Percentiles rank a stretch among this genome's conserved stretches.
Evolutionary conservation across 2,329 filamentous ascomycete genomes (phyloP).

Genomic region (Ophiostoma perfectum): DNA sequence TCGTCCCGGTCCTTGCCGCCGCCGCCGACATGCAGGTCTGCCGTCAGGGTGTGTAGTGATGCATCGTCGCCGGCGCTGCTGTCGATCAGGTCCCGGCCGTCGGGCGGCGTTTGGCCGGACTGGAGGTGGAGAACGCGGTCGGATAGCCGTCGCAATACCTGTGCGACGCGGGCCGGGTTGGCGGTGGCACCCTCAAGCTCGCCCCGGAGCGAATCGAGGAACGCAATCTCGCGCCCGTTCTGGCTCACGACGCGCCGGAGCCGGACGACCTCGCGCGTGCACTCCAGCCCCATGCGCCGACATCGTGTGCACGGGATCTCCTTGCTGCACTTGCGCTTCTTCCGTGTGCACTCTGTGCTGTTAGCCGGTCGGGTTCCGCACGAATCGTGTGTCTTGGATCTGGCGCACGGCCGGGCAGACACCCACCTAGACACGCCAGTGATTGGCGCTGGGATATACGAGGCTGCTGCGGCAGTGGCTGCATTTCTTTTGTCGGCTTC

Average conservation of each 20-base stretch:
- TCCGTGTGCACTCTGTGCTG: constrained; percentile 26
- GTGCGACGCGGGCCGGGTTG: constrained; percentile 4
- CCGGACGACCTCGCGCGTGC: constrained; percentile 26
- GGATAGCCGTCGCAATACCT: constrained; percentile 21
- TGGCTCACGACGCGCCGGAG: constrained; percentile 26
- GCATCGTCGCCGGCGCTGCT: neutral
- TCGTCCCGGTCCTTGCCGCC: constrained; percentile 1
- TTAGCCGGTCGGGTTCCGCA: neutral
- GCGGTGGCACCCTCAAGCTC: constrained; percentile 21
- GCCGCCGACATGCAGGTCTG: constrained; percentile 6
- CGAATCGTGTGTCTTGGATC: no score
- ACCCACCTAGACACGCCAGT: constrained; percentile 14
- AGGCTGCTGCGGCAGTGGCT: neutral
- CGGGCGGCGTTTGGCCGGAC: constrained; percentile 18
- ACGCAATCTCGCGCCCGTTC: constrained; percentile 26
- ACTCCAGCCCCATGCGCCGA: constrained; percentile 24
- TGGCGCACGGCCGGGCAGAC: neutral
- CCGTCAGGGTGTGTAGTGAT: neutral
- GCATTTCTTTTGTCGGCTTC: neutral
- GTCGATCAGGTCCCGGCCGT: neutral
- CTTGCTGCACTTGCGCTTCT: constrained; percentile 28
- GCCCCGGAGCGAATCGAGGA: constrained; percentile 23
- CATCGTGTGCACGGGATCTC: constrained; percentile 27
- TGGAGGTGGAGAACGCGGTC: constrained; percentile 25
- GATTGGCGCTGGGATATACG: constrained; percentile 18